phyloP scores from a whole-genome alignment of 306 rosid genomes.

The Cucurbita ficifolia region DNA sequence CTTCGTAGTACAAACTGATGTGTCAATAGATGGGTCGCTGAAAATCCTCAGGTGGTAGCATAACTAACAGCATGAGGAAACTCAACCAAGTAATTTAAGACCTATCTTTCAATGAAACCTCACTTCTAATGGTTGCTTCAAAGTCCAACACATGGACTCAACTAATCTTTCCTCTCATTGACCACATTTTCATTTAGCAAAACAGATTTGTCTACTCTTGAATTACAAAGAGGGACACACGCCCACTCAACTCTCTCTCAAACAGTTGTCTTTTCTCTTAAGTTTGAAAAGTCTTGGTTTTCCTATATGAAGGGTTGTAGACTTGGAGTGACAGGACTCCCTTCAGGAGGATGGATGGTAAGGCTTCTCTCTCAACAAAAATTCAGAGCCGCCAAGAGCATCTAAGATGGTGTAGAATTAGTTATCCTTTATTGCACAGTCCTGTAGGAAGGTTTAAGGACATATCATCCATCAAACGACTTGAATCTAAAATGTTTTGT shows the following conservation, averaged over 20 bases:
- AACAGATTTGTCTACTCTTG: neutral
- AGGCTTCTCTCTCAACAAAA: neutral
- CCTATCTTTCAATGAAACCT: neutral
- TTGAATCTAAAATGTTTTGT: conserved; percentile 4
- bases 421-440: neutral
- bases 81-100: neutral
- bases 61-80: neutral
- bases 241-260: neutral
- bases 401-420: neutral
- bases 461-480: neutral
- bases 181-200: neutral
- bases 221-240: neutral
- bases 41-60: neutral
- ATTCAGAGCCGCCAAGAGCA: neutral
- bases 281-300: neutral
- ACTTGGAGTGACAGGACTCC: neutral
- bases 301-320: neutral
- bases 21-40: neutral
- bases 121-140: neutral
- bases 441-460: neutral
- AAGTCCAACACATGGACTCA: neutral
- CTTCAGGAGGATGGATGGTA: neutral
- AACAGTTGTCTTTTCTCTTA: neutral
- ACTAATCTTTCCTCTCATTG: neutral
- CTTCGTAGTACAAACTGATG: neutral